Evolutionary conservation across 768 basidiomycete genomes (phyloP), one percentile per base, ranked within the genome.

Genomic region (Suillus discolor): DNA sequence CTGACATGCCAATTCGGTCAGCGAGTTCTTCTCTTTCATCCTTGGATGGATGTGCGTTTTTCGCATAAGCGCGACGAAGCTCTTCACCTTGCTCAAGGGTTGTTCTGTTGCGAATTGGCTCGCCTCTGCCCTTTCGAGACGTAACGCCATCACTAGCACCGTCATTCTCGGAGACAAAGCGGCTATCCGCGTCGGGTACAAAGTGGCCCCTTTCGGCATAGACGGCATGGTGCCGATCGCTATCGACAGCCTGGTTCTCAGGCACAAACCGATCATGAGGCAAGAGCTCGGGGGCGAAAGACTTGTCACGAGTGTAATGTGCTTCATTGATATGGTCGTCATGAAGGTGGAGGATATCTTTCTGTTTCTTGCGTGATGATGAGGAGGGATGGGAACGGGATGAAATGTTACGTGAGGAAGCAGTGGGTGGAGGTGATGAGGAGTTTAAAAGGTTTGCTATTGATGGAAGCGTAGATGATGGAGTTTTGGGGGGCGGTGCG

Each of bases 1-100:
- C 92, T 74, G 77, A 92, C 92, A 92, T 92, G 78, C 89, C 90
- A 74, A 92, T 87, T 73, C 81, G 84, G 65, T 85, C 82, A 8
- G 91, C 86, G 25, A 94, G 81, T 28, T 81, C 80, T 73, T 89
- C 85, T 59, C 89, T 81, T 65, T 89, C 86, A 66, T 92, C 90
- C 63, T 83, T 82, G 1, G 86, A 83, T 34, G 92, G 92, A 71
- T 91, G 90, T 51, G 86, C 82, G 66, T 88, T 89, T 51, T 79
- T 74, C 66, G 82, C 83, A 71, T 92, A 92, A 25, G 88, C 79
- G 65, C 84, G 87, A 76, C 84, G 83, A 65, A 93, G 85, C 72
- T 90, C 87, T 23, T 93, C 89, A 4, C 84, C 83, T 72, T 93
- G 91, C 64, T 84, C 84, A 61, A 82, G 72, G 55, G 87, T 82